These are phyloP conservation scores for Blastomyces parvus DNA, from an alignment of 2,329 filamentous ascomycete genomes.

Conservation along the genomic window DNA sequence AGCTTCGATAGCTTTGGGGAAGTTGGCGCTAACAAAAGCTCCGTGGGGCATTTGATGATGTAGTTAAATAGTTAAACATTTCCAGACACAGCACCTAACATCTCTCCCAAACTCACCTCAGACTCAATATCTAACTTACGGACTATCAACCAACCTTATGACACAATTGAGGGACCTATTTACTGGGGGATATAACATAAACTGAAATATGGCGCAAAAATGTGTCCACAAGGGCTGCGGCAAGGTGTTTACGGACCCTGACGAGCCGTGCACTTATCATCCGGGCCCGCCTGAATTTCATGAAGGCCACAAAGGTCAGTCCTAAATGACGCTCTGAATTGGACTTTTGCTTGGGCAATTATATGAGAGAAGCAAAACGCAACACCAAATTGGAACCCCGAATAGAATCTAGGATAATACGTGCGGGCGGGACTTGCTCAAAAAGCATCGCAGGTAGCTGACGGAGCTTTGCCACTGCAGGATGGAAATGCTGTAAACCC, in stretches of 20 bases:
- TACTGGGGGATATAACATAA: neutral
- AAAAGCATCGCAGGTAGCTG: neutral
- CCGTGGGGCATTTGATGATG: neutral
- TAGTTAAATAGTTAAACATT: neutral
- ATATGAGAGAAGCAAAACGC: neutral
- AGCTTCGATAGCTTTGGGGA: conserved; percentile 13
- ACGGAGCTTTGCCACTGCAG: conserved; percentile 39
- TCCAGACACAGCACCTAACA: neutral
- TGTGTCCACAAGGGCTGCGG: conserved; percentile 96
- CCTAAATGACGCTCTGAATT: neutral
- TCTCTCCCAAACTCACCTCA: neutral
- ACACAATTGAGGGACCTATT: neutral
- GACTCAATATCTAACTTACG: neutral
- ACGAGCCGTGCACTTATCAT: conserved; percentile 84
- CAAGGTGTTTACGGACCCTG: conserved; percentile 71
- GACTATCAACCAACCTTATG: neutral
- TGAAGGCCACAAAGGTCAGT: conserved; percentile 91
- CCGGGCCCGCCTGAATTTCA: conserved; percentile 91
- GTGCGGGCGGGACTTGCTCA: neutral
- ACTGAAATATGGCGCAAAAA: conserved; percentile 46
- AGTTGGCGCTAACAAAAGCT: neutral
- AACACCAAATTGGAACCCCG: neutral
- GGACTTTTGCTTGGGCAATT: neutral
- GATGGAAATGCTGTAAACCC: conserved; percentile 98
- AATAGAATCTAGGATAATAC: neutral